phyloP scores from a whole-genome alignment of 2,329 filamentous ascomycete genomes.

The Didymella pomorum region DNA sequence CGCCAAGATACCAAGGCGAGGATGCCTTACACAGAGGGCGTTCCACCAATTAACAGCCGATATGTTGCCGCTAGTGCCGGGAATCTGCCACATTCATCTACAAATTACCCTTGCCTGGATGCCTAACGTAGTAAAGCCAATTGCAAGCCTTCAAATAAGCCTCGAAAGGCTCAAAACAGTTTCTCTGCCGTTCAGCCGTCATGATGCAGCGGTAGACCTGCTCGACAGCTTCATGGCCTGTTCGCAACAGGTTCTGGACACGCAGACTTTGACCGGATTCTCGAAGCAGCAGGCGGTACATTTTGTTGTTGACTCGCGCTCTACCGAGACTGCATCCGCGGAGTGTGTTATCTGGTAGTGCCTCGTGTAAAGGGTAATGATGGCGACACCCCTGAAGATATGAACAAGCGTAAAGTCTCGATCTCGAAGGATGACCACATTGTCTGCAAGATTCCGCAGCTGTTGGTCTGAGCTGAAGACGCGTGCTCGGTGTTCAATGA shows the following conservation, averaged over 20 bases:
- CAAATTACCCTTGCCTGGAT: background rate
- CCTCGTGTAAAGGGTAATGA: too few relatives aligned
- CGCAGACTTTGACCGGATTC: background rate
- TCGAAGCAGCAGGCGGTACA: background rate
- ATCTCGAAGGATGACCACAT: too few relatives aligned
- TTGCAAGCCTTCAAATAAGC: background rate
- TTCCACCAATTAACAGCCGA: conserved; percentile 2
- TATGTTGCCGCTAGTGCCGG: conserved; percentile 8
- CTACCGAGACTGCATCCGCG: too few relatives aligned
- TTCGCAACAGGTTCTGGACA: background rate
- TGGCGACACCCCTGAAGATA: too few relatives aligned
- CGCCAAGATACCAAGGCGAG: conserved; percentile 16
- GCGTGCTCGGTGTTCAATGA: too few relatives aligned
- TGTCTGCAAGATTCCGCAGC: too few relatives aligned
- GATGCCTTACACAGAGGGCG: conserved; percentile 1
- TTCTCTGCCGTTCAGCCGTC: conserved; percentile 1
- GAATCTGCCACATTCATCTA: background rate
- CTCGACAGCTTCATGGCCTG: background rate
- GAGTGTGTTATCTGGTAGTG: too few relatives aligned
- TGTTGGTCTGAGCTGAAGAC: too few relatives aligned
- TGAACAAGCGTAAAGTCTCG: too few relatives aligned
- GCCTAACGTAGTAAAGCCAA: conserved; percentile 7
- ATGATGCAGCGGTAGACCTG: background rate
- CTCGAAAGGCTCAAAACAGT: conserved; percentile 3
- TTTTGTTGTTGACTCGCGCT: background rate